phyloP scores from a whole-genome alignment of 176 grass and related monocot genomes.

The Neostapfia colusana region DNA sequence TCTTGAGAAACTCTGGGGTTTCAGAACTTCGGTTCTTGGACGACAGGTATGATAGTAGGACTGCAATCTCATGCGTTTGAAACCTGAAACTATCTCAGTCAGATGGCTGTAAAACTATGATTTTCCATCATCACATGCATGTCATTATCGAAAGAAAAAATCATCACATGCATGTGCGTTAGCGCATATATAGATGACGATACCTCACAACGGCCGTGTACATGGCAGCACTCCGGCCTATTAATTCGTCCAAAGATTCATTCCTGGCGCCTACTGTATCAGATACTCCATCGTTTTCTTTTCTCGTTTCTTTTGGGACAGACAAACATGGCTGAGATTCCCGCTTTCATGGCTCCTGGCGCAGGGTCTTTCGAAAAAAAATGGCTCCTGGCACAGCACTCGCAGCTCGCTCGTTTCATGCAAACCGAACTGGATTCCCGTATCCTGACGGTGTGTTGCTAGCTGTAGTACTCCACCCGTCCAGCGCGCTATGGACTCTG shows the following conservation, averaged over 20 bases:
- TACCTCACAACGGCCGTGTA: not conserved
- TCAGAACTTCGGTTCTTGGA: not conserved
- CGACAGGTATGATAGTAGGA: not conserved
- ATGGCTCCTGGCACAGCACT: not conserved
- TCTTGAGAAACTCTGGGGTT: not conserved
- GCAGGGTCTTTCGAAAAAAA: too few relatives aligned
- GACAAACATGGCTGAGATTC: not conserved
- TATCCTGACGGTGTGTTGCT: not conserved
- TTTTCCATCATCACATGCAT: not conserved
- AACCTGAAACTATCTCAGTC: not conserved
- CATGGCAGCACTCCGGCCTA: not conserved
- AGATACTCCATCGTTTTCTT: not conserved
- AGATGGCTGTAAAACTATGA: not conserved
- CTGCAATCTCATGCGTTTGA: not conserved
- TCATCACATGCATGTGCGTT: not conserved
- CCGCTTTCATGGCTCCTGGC: not conserved
- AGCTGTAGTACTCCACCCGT: too few relatives aligned
- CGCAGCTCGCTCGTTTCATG: not conserved
- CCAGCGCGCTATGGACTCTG: not conserved
- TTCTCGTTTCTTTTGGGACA: not conserved
- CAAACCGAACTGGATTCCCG: not conserved
- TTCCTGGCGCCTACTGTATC: not conserved
- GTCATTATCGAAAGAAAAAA: too few relatives aligned
- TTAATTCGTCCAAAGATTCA: not conserved
- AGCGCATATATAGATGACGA: too few relatives aligned